Evolutionary conservation across 306 rosid species (phyloP).

Genomic region (Castanopsis chinensis): DNA sequence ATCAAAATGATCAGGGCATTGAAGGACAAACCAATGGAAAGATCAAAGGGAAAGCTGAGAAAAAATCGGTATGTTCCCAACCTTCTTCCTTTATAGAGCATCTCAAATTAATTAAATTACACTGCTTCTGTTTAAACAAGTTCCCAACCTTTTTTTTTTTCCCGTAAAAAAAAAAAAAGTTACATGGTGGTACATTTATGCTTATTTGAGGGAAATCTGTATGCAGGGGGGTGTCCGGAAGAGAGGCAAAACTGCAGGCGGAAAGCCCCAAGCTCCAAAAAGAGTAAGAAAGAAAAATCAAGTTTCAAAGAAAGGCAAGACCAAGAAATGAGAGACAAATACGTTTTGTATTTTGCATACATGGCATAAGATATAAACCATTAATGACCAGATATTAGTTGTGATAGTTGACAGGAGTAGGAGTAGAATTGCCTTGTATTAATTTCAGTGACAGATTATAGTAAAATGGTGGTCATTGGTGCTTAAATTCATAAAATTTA

Average conservation of each 20-base stretch:
- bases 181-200: constrained; percentile 1
- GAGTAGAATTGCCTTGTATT: constrained; percentile 15
- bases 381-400: not conserved
- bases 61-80: constrained; percentile 57
- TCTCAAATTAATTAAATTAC: constrained; percentile 2
- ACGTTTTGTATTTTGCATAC: constrained; percentile 7
- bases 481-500: constrained; percentile 3
- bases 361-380: not conserved
- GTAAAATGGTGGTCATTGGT: constrained; percentile 15
- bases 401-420: constrained; percentile 13
- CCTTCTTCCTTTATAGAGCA: constrained; percentile 18
- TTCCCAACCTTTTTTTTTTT: not conserved
- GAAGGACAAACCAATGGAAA: constrained; percentile 54
- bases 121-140: not conserved
- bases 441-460: constrained; percentile 2
- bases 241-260: constrained; percentile 63
- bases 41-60: constrained; percentile 57
- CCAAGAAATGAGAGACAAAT: constrained; percentile 54
- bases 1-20: constrained; percentile 49
- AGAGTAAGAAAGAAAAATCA: constrained; percentile 63
- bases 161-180: too few species aligned
- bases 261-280: constrained; percentile 70
- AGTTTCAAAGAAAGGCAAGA: constrained; percentile 61
- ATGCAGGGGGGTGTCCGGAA: constrained; percentile 70
- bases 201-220: constrained; percentile 26